Percentiles rank a stretch among this genome's conserved stretches.
Conservation (phyloP, 768 basidiomycete species). For the Boletus edulis region DNA sequence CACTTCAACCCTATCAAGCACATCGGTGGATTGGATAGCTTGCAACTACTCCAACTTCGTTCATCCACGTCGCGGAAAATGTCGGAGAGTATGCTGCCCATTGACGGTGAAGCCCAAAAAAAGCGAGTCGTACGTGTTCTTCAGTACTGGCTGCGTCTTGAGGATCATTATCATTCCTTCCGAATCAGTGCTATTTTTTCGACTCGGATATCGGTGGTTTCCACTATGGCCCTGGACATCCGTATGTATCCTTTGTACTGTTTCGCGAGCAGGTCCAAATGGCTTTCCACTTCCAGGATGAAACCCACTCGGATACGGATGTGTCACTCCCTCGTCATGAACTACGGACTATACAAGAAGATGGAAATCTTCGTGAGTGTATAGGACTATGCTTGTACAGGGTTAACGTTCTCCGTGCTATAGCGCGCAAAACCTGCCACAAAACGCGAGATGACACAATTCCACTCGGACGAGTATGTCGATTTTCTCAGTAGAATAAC, state of each 20-base stretch:
- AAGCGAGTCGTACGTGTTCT: slow-evolving; percentile 77
- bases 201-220: slow-evolving; percentile 99
- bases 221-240: slow-evolving; percentile 98
- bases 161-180: neutral
- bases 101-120: slow-evolving; percentile 72
- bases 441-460: slow-evolving; percentile 99
- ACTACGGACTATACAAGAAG: slow-evolving; percentile 98
- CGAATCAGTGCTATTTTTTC: slow-evolving; percentile 92
- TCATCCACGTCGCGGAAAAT: slow-evolving; percentile 18
- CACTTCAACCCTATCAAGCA: neutral
- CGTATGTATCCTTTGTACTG: slow-evolving; percentile 46
- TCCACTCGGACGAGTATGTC: slow-evolving; percentile 98
- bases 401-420: neutral
- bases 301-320: slow-evolving; percentile 98
- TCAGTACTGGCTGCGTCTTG: slow-evolving; percentile 5
- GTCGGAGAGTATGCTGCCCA: slow-evolving; percentile 50
- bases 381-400: neutral
- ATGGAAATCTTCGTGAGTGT: slow-evolving; percentile 98
- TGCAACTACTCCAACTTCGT: neutral
- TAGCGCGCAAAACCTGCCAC: slow-evolving; percentile 99
- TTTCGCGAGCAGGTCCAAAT: neutral
- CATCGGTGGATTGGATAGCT: neutral
- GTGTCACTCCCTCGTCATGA: slow-evolving; percentile 99
- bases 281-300: slow-evolving; percentile 54
- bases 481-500: slow-evolving; percentile 94